Percentiles rank a stretch among this genome's conserved stretches.
phyloP scores from a whole-genome alignment of 202 grass and related monocot species.

The Schoenoplectus tabernaemontani region DNA sequence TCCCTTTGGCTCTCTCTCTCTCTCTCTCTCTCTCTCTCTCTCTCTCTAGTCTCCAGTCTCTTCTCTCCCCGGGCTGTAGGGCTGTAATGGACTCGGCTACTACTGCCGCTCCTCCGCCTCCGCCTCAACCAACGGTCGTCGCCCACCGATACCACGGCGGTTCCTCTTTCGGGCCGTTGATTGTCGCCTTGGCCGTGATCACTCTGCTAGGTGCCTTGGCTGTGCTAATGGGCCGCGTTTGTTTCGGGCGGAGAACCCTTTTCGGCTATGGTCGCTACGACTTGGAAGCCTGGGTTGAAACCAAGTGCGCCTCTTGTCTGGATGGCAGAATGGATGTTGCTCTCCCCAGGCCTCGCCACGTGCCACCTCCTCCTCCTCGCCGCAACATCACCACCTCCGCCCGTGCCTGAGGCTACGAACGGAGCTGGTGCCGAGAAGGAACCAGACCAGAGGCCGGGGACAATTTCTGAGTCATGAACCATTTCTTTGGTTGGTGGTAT shows the following conservation, averaged over 20 bases:
- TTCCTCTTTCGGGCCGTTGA: slow-evolving; percentile 62
- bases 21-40: background rate
- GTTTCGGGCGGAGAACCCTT: slow-evolving; percentile 50
- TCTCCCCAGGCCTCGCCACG: slow-evolving; percentile 15
- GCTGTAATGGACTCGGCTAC: background rate
- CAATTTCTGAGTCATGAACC: background rate
- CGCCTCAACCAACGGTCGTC: slow-evolving; percentile 30
- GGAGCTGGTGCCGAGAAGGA: background rate
- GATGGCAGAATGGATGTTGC: slow-evolving; percentile 30
- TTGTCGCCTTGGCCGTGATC: slow-evolving; percentile 61
- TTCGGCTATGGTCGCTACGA: slow-evolving; percentile 46
- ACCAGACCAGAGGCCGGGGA: background rate
- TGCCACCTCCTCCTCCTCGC: background rate
- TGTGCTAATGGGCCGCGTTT: slow-evolving; percentile 56
- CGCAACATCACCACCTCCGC: background rate
- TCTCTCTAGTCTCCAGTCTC: background rate
- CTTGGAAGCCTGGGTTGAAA: slow-evolving; percentile 76
- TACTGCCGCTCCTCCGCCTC: background rate
- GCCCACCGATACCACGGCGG: slow-evolving; percentile 24
- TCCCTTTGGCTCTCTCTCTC: background rate
- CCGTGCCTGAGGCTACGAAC: background rate
- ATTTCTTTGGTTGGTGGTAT: background rate
- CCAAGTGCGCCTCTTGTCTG: slow-evolving; percentile 63
- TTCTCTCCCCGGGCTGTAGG: background rate
- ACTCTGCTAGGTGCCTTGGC: slow-evolving; percentile 57